Conservation (phyloP, 306 rosid species). For the Delonix regia region DNA sequence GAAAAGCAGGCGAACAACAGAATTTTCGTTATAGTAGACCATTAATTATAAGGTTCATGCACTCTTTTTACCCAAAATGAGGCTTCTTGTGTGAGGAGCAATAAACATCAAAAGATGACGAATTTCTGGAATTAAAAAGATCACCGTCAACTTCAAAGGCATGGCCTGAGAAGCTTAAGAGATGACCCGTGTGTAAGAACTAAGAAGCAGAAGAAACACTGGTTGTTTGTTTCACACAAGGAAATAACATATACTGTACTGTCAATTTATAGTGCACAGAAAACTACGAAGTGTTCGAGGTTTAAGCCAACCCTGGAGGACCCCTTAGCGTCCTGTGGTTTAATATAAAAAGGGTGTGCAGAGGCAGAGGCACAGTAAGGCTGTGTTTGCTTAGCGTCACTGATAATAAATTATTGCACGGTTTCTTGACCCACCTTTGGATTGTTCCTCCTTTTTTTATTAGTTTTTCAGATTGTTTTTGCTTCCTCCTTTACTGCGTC, state of each 20-base stretch:
- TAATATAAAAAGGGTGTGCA: conserved; percentile 42
- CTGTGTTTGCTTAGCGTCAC: conserved; percentile 69
- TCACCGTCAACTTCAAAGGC: neutral
- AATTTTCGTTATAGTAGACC: neutral
- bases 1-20: neutral
- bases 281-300: conserved; percentile 49
- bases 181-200: conserved; percentile 32
- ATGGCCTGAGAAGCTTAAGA: neutral
- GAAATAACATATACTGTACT: neutral
- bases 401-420: conserved; percentile 56
- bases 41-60: too few relatives aligned
- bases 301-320: conserved; percentile 51
- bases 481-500: conserved; percentile 51
- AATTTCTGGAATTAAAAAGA: neutral
- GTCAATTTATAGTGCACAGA: neutral
- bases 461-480: conserved; percentile 39
- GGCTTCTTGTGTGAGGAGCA: neutral
- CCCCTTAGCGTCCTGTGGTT: conserved; percentile 45
- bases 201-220: neutral
- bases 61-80: too few relatives aligned
- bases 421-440: conserved; percentile 65
- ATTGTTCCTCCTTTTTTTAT: conserved; percentile 45
- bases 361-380: conserved; percentile 47
- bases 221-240: neutral
- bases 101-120: too few relatives aligned